Conservation (phyloP, 2,329 filamentous ascomycete species). For the Penicillium janthinellum region DNA sequence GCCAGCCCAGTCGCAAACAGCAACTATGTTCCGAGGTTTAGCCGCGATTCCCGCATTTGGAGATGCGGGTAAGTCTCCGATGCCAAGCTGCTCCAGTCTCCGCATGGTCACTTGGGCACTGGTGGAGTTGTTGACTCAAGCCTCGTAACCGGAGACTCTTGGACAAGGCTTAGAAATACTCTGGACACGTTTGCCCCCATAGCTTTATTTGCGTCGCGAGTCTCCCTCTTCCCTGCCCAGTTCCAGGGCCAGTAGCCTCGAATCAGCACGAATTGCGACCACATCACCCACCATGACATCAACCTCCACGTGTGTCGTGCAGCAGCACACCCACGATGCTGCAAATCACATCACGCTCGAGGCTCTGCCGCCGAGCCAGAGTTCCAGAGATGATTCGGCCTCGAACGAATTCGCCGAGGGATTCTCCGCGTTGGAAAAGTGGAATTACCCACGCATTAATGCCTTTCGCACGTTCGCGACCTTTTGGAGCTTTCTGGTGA, state of each 20-base stretch:
- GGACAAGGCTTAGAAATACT: background rate
- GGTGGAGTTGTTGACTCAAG: background rate
- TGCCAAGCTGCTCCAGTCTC: slow-evolving; percentile 1
- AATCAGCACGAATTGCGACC: background rate
- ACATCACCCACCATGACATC: slow-evolving; percentile 15
- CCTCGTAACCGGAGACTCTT: background rate
- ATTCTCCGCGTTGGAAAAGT: slow-evolving; percentile 39
- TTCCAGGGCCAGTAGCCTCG: background rate
- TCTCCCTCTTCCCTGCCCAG: no score
- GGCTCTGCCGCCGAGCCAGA: slow-evolving; percentile 13
- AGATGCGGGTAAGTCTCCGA: slow-evolving; percentile 6
- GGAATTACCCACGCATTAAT: slow-evolving; percentile 55
- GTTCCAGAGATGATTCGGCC: background rate
- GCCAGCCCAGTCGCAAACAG: background rate
- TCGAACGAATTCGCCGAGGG: background rate
- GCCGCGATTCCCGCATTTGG: background rate
- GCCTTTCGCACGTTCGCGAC: slow-evolving; percentile 53
- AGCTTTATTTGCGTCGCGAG: no score
- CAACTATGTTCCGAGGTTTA: background rate
- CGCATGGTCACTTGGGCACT: background rate
- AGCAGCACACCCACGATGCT: slow-evolving; percentile 13
- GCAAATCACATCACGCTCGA: slow-evolving; percentile 17
- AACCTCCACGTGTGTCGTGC: slow-evolving; percentile 7
- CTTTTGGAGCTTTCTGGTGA: slow-evolving; percentile 61
- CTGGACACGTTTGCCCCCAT: background rate